Evolutionary conservation across 2,329 filamentous ascomycete species (phyloP), one percentile per base, ranked within the genome.

Genomic region (Microdochium bolleyi): DNA sequence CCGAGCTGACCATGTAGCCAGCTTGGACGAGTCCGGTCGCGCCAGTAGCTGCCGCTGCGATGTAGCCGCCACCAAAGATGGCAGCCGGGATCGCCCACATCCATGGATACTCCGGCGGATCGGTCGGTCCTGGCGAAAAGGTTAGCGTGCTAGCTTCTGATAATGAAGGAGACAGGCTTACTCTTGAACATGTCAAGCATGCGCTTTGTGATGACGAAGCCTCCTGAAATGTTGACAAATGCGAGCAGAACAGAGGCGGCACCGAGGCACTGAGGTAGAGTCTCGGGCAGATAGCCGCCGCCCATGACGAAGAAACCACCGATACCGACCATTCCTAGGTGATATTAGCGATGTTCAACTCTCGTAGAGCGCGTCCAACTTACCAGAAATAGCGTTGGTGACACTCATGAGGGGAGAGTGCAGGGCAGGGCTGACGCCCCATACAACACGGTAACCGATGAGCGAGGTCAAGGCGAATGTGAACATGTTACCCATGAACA

Each of bases 171-270:
- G 24, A 34, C 3, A 49, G 5, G 66, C 78, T 61, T 63, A 76
- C 88, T 80, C 64, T 87, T 88, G 66, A 92, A 92, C 88, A 92
- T 92, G 66, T 95, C 90, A 46, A 96, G 75, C 91, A 96, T 96
- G 57, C 91, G 80, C 71, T 95, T 95, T 2, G 90, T 95, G 55
- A 96, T 89, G 46, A 95, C 87, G 56, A 96, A 96, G 0, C 91
- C 91, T 54, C 91, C 91, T 0, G 88, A 86, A 2, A 96, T 84
- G 58, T 95, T 95, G 56, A 95, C 88, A 64, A 94, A 95, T 0
- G 90, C 90, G 21, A 96, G 73, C 4, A 94, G 73, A 1, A 95
- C 91, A 1, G 89, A 95, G 1, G 83, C 70, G 2, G 90, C 88
- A 52, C 90, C 91, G 34, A 96, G 82, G 2, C 73, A 69, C 64